Conservation (phyloP, 257 asterid species). For the Salvia miltiorrhiza region DNA sequence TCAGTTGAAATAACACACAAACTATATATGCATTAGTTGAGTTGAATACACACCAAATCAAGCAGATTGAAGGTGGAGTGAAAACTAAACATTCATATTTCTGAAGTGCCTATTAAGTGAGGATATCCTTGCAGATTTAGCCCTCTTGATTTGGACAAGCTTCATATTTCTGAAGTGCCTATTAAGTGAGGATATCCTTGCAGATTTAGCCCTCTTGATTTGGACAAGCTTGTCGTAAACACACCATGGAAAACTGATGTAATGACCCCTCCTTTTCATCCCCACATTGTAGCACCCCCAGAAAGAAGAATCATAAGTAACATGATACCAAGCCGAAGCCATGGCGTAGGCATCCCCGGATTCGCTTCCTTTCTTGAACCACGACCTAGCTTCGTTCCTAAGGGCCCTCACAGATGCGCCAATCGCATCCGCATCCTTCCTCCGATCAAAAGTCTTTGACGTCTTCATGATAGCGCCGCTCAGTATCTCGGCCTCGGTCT, state of each 20-base stretch:
- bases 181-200: too few relatives aligned
- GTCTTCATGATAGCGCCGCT: constrained; percentile 70
- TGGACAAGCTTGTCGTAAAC: constrained; percentile 59
- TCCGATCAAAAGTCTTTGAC: constrained; percentile 66
- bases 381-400: constrained; percentile 68
- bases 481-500: constrained; percentile 79
- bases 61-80: too few relatives aligned
- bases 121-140: too few relatives aligned
- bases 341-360: constrained; percentile 44
- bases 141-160: constrained; percentile 63
- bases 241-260: constrained; percentile 86
- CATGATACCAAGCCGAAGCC: constrained; percentile 94
- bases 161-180: constrained; percentile 23
- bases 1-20: too few relatives aligned
- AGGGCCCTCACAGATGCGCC: constrained; percentile 60
- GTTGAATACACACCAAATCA: too few relatives aligned
- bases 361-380: constrained; percentile 63
- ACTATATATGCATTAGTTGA: too few relatives aligned
- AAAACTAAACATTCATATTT: constrained; percentile 17
- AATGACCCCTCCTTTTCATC: constrained; percentile 59
- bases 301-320: constrained; percentile 55
- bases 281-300: constrained; percentile 71
- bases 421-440: constrained; percentile 73
- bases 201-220: constrained; percentile 65
- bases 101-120: constrained; percentile 24